Percentiles rank a stretch among this genome's conserved stretches.
phyloP scores from a whole-genome alignment of 2,329 filamentous ascomycete species.

The Rutstroemia sp. region DNA sequence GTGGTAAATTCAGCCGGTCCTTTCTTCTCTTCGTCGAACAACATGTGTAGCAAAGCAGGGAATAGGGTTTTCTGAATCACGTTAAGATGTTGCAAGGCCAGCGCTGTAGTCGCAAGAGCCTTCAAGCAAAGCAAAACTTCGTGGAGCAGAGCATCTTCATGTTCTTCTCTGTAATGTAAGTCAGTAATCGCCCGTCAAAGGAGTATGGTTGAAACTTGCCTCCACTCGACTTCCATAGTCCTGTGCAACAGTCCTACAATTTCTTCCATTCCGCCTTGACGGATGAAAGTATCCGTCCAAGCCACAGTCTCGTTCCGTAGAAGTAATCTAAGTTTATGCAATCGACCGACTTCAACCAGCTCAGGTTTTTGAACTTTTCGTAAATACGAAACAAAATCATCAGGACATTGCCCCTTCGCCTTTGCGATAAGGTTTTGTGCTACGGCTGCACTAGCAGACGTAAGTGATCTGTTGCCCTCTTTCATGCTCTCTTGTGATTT shows the following conservation, averaged over 20 bases:
- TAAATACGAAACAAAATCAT: conserved; percentile 82
- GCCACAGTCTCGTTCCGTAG: conserved; percentile 90
- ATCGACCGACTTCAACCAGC: conserved; percentile 81
- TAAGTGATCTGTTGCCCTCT: conserved; percentile 48
- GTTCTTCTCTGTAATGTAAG: conserved; percentile 64
- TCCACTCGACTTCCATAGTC: conserved; percentile 96
- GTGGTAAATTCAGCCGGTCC: conserved; percentile 96
- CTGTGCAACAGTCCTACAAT: conserved; percentile 79
- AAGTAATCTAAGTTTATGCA: conserved; percentile 86
- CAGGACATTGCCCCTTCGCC: conserved; percentile 65
- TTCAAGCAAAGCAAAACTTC: conserved; percentile 91
- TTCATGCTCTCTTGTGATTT: conserved; percentile 67
- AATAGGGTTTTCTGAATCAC: conserved; percentile 76
- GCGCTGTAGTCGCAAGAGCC: conserved; percentile 83
- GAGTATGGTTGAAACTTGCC: conserved; percentile 45
- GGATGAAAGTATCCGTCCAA: conserved; percentile 91
- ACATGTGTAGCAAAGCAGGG: conserved; percentile 75
- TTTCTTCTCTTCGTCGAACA: conserved; percentile 97
- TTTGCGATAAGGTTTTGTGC: conserved; percentile 55
- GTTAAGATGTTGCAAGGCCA: conserved; percentile 74
- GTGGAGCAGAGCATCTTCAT: conserved; percentile 87
- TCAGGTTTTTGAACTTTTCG: conserved; percentile 75
- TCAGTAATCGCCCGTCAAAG: conserved; percentile 30
- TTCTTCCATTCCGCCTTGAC: conserved; percentile 84
- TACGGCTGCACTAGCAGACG: conserved; percentile 46